Conservation (phyloP, 1,284 basidiomycete genomes). For the Boletus smithii region DNA sequence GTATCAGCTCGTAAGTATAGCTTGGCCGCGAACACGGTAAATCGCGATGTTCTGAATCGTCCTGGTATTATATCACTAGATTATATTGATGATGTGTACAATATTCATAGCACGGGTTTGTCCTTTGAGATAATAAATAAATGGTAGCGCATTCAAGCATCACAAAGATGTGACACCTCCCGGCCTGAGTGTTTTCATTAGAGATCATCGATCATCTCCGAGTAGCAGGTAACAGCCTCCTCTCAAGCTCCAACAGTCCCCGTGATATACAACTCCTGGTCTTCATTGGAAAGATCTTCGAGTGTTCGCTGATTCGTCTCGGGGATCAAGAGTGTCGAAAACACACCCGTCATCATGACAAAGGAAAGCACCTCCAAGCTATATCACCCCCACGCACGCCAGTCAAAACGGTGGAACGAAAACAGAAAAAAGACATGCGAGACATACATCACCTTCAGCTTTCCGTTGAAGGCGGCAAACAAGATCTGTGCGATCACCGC, state of each 20-base stretch:
- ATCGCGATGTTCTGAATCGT: no score
- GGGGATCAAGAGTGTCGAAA: constrained; percentile 11
- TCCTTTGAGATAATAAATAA: no score
- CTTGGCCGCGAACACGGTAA: no score
- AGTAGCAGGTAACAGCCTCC: no score
- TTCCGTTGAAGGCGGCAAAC: neutral
- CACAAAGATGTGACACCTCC: no score
- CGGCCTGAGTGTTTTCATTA: no score
- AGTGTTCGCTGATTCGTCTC: constrained; percentile 9
- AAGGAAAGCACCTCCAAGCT: constrained; percentile 9
- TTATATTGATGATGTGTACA: no score
- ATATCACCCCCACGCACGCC: neutral
- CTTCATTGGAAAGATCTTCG: constrained; percentile 9
- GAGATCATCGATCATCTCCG: no score
- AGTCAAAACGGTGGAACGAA: neutral
- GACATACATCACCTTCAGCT: neutral
- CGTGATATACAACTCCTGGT: neutral
- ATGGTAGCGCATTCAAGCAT: no score
- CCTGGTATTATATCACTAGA: no score
- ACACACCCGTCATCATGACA: constrained; percentile 10
- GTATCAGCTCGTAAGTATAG: no score
- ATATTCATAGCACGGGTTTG: no score
- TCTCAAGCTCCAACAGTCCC: neutral
- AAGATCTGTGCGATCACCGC: constrained; percentile 56
- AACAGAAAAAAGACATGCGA: neutral